phyloP scores from a whole-genome alignment of 179 eudicot genomes.

The Pouteria campechiana region DNA sequence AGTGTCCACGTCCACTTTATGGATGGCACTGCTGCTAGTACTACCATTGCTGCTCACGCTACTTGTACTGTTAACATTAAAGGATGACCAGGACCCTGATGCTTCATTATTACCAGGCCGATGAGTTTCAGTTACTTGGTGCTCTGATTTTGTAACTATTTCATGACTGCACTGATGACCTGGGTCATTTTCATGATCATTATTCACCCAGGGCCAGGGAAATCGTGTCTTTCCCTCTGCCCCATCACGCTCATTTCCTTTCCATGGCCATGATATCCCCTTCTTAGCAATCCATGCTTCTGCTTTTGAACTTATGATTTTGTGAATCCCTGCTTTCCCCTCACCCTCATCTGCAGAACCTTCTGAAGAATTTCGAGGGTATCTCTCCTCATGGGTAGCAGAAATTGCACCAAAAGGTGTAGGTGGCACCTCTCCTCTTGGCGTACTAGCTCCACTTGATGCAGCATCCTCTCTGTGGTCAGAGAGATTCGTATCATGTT shows the following conservation, averaged over 20 bases:
- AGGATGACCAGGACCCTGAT: slow-evolving; percentile 73
- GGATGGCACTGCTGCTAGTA: slow-evolving; percentile 53
- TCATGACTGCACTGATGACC: slow-evolving; percentile 8
- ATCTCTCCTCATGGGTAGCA: slow-evolving; percentile 21
- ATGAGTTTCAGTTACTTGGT: slow-evolving; percentile 27
- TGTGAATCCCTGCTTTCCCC: slow-evolving; percentile 47
- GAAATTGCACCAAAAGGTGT: slow-evolving; percentile 50
- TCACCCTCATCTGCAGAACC: slow-evolving; percentile 51
- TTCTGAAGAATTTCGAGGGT: slow-evolving; percentile 23
- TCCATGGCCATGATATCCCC: slow-evolving; percentile 76
- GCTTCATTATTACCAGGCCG: slow-evolving; percentile 41
- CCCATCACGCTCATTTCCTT: slow-evolving; percentile 51
- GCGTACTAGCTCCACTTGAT: slow-evolving; percentile 84
- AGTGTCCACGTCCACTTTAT: slow-evolving; percentile 55
- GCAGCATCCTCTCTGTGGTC: slow-evolving; percentile 63
- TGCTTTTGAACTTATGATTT: slow-evolving; percentile 61
- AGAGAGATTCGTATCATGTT: slow-evolving; percentile 35
- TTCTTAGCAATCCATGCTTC: slow-evolving; percentile 83
- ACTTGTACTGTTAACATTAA: slow-evolving; percentile 64
- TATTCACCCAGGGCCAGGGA: slow-evolving; percentile 48
- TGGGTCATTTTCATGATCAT: slow-evolving; percentile 49
- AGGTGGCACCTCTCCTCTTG: slow-evolving; percentile 52
- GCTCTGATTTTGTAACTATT: slow-evolving; percentile 34
- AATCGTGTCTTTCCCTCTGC: slow-evolving; percentile 39
- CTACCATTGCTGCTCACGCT: slow-evolving; percentile 86